A percentile compares a stretch with the other conserved stretches of the same genome.
phyloP scores from a whole-genome alignment of 257 asterid species.

The Rauvolfia tetraphylla region DNA sequence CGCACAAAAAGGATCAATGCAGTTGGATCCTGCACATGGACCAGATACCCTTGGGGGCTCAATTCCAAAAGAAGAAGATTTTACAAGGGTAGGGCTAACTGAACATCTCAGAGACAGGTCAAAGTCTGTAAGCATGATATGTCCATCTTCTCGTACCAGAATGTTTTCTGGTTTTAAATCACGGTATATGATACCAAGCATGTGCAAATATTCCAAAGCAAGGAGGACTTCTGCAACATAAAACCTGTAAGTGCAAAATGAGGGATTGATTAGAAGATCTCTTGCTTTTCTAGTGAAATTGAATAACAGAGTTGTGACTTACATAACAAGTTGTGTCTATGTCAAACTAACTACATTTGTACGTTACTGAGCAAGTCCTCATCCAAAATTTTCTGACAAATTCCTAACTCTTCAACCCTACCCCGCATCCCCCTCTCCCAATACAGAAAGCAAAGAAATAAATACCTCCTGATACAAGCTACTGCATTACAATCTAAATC shows the following conservation, averaged over 20 bases:
- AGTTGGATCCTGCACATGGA: slow-evolving; percentile 81
- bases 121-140: slow-evolving; percentile 88
- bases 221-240: slow-evolving; percentile 95
- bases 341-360: background rate
- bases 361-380: background rate
- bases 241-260: slow-evolving; percentile 41
- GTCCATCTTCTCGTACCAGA: slow-evolving; percentile 89
- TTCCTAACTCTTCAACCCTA: background rate
- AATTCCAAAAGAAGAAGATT: slow-evolving; percentile 36
- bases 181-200: slow-evolving; percentile 93
- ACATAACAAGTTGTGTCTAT: background rate
- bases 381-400: background rate
- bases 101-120: slow-evolving; percentile 89
- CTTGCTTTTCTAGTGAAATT: background rate
- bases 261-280: background rate
- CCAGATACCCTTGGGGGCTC: slow-evolving; percentile 84
- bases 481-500: background rate
- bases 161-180: slow-evolving; percentile 88
- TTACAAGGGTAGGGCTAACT: slow-evolving; percentile 70
- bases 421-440: background rate
- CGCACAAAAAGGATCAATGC: slow-evolving; percentile 88
- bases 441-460: background rate
- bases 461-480: background rate
- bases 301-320: background rate
- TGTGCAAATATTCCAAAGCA: slow-evolving; percentile 86